Conservation (phyloP, 2,329 filamentous ascomycete species). For the Neonectria faginata region DNA sequence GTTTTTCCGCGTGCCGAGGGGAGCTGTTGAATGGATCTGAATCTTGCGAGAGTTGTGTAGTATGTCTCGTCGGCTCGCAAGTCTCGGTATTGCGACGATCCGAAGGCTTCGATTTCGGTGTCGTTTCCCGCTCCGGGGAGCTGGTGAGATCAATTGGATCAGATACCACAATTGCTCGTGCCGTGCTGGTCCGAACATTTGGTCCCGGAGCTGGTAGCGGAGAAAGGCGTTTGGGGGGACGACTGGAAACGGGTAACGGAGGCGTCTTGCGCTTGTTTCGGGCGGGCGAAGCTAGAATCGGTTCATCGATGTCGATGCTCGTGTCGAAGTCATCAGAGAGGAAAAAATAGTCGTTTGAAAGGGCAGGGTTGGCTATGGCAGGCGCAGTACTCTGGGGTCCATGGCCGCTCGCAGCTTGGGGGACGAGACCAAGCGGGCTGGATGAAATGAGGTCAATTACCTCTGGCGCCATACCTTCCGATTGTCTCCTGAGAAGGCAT, state of each 20-base stretch:
- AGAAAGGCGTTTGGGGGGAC: slow-evolving; percentile 34
- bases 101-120: slow-evolving; percentile 8
- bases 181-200: neutral
- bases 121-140: slow-evolving; percentile 42
- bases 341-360: slow-evolving; percentile 31
- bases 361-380: neutral
- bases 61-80: neutral
- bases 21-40: slow-evolving; percentile 54
- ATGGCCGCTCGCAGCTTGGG: slow-evolving; percentile 7
- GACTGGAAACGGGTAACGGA: slow-evolving; percentile 19
- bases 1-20: slow-evolving; percentile 32
- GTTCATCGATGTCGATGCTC: slow-evolving; percentile 52
- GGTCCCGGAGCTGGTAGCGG: slow-evolving; percentile 8
- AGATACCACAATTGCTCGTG: neutral
- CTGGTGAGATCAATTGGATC: slow-evolving; percentile 55
- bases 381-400: neutral
- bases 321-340: slow-evolving; percentile 56
- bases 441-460: slow-evolving; percentile 55
- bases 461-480: slow-evolving; percentile 46
- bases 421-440: slow-evolving; percentile 43
- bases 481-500: slow-evolving; percentile 7
- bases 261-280: slow-evolving; percentile 49
- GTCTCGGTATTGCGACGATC: neutral
- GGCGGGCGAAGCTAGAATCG: slow-evolving; percentile 33
- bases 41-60: slow-evolving; percentile 22